Evolutionary conservation across 208 protist species (phyloP).

Genomic region (Trypanosoma congolense): DNA sequence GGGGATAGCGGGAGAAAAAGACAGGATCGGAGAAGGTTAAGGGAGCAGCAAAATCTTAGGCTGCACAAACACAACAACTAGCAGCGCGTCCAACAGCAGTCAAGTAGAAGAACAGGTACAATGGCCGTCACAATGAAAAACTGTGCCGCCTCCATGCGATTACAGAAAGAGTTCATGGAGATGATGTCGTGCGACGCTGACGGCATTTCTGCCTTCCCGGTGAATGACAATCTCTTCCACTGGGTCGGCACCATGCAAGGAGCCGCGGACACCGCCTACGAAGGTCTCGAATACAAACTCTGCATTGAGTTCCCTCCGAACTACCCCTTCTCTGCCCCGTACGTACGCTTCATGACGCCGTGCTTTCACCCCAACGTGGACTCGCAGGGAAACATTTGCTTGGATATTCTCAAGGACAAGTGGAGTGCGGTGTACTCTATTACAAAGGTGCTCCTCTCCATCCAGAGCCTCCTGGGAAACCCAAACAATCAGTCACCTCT

Average conservation of each 20-base stretch:
- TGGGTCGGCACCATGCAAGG: slow-evolving; percentile 91
- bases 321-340: slow-evolving; percentile 93
- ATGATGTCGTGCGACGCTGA: slow-evolving; percentile 85
- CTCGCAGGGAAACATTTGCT: slow-evolving; percentile 90
- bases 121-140: slow-evolving; percentile 22
- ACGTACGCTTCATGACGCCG: slow-evolving; percentile 90
- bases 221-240: slow-evolving; percentile 91
- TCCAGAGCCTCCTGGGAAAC: slow-evolving; percentile 93
- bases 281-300: slow-evolving; percentile 90
- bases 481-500: slow-evolving; percentile 95
- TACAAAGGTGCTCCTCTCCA: slow-evolving; percentile 91
- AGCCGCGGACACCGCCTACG: slow-evolving; percentile 84
- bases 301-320: slow-evolving; percentile 87
- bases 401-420: slow-evolving; percentile 97
- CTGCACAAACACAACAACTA: too few relatives aligned
- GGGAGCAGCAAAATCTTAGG: too few relatives aligned
- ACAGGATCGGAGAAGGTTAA: too few relatives aligned
- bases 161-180: slow-evolving; percentile 93
- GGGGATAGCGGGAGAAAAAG: too few relatives aligned
- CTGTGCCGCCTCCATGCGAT: slow-evolving; percentile 55
- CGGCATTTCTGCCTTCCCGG: slow-evolving; percentile 93
- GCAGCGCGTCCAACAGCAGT: background rate
- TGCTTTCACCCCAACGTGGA: slow-evolving; percentile 97
- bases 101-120: background rate
- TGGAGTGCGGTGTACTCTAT: slow-evolving; percentile 96